A percentile compares a stretch with the other conserved stretches of the same genome.
These are phyloP conservation scores for Bacterosira constricta DNA, from an alignment of 108 stramenopile species.

Conservation along the genomic window DNA sequence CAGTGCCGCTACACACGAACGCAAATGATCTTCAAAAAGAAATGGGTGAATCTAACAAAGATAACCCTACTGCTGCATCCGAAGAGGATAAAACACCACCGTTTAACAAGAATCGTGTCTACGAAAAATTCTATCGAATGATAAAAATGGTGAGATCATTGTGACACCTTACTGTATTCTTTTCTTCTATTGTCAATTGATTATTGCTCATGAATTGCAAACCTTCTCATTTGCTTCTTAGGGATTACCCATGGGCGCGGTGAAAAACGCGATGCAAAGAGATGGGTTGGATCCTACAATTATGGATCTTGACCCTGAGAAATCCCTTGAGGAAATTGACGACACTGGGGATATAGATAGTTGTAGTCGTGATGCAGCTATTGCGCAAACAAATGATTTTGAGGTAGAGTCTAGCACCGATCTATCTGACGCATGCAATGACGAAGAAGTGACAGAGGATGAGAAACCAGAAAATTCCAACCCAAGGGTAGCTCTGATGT, in stretches of 20 bases:
- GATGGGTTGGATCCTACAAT: slow-evolving; percentile 66
- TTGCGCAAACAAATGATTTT: neutral
- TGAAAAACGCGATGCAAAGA: slow-evolving; percentile 64
- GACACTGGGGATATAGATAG: slow-evolving; percentile 35
- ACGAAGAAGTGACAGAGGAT: neutral
- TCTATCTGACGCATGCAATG: neutral
- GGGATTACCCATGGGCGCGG: slow-evolving; percentile 62
- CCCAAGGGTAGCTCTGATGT: neutral
- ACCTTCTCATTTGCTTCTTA: neutral
- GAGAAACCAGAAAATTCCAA: too few species aligned
- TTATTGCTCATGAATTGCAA: neutral
- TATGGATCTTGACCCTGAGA: slow-evolving; percentile 57
- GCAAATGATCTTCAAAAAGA: neutral
- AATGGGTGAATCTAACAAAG: too few species aligned
- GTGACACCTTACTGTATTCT: neutral
- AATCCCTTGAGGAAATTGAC: slow-evolving; percentile 60
- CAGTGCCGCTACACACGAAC: too few species aligned
- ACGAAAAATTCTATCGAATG: slow-evolving; percentile 77
- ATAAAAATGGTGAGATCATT: slow-evolving; percentile 42
- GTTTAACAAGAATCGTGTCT: slow-evolving; percentile 66
- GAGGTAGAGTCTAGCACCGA: neutral
- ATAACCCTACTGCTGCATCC: neutral
- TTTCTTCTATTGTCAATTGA: neutral
- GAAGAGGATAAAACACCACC: slow-evolving; percentile 27
- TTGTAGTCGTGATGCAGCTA: neutral